Conservation (phyloP, 495 filamentous ascomycete species). For the Platismatia glauca region DNA sequence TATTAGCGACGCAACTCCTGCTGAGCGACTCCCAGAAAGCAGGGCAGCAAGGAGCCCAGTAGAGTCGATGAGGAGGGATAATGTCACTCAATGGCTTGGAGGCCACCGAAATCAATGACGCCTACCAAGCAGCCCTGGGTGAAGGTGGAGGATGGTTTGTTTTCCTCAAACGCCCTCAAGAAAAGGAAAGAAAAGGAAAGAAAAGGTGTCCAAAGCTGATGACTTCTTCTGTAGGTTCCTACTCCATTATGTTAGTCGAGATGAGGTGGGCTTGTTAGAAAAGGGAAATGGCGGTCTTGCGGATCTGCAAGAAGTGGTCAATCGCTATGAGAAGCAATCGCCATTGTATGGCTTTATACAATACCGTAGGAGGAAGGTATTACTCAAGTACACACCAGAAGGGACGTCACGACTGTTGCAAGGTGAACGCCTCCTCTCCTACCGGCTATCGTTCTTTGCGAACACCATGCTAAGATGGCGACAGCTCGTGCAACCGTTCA, state of each 20-base stretch:
- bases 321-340: slow-evolving; percentile 68
- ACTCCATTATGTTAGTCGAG: slow-evolving; percentile 80
- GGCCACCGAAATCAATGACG: slow-evolving; percentile 66
- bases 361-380: slow-evolving; percentile 80
- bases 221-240: slow-evolving; percentile 61
- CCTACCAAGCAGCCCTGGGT: slow-evolving; percentile 66
- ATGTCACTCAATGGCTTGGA: slow-evolving; percentile 99
- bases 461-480: slow-evolving; percentile 10
- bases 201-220: slow-evolving; percentile 1
- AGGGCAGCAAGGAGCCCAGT: slow-evolving; percentile 9
- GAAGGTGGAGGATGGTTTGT: slow-evolving; percentile 94
- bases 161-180: not conserved
- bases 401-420: slow-evolving; percentile 81
- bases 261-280: slow-evolving; percentile 73
- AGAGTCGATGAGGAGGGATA: slow-evolving; percentile 25
- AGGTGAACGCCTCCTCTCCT: slow-evolving; percentile 48
- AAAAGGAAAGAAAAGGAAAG: not conserved
- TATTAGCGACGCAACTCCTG: slow-evolving; percentile 12
- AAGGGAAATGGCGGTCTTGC: slow-evolving; percentile 75
- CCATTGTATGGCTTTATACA: slow-evolving; percentile 88
- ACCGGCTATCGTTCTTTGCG: not conserved
- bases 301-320: slow-evolving; percentile 71
- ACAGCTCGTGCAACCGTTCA: slow-evolving; percentile 90
- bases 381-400: slow-evolving; percentile 87
- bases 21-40: not conserved